Percentiles rank a stretch among this genome's conserved stretches.
Evolutionary conservation across 2,329 filamentous ascomycete genomes (phyloP).

Genomic region (Aspergillus floridensis): DNA sequence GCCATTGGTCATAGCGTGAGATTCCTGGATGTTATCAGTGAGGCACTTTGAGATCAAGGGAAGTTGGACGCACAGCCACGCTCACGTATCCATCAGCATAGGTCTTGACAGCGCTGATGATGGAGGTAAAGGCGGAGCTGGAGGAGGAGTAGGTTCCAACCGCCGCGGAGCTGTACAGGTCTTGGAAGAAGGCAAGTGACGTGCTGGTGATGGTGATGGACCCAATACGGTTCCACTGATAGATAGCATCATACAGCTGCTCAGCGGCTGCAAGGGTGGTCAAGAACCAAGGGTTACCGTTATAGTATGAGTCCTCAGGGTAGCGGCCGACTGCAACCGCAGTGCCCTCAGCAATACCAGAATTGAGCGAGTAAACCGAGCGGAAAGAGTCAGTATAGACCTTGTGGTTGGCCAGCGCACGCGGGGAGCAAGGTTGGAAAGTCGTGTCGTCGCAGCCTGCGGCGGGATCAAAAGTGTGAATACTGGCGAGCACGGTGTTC

Average conservation of each 20-base stretch:
- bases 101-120: slow-evolving; percentile 59
- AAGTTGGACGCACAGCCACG: slow-evolving; percentile 34
- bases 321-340: slow-evolving; percentile 59
- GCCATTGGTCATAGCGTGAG: slow-evolving; percentile 28
- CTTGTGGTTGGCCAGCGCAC: slow-evolving; percentile 72
- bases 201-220: slow-evolving; percentile 63
- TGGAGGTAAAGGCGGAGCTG: slow-evolving; percentile 51
- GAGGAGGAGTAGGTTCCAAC: slow-evolving; percentile 64
- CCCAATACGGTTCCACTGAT: slow-evolving; percentile 64
- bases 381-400: slow-evolving; percentile 73
- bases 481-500: slow-evolving; percentile 61
- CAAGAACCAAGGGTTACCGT: slow-evolving; percentile 78
- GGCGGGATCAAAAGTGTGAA: slow-evolving; percentile 41
- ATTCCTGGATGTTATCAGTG: slow-evolving; percentile 19
- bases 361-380: slow-evolving; percentile 59
- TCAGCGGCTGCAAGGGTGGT: slow-evolving; percentile 75
- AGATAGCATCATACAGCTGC: slow-evolving; percentile 72
- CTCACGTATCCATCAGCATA: slow-evolving; percentile 61
- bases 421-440: slow-evolving; percentile 73
- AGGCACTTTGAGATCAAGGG: neutral
- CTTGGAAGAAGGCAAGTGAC: slow-evolving; percentile 70
- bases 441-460: slow-evolving; percentile 47
- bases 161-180: slow-evolving; percentile 57
- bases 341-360: slow-evolving; percentile 23
- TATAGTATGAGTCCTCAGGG: slow-evolving; percentile 70